phyloP scores from a whole-genome alignment of 305 asterid species.

The Solanum chacoense region DNA sequence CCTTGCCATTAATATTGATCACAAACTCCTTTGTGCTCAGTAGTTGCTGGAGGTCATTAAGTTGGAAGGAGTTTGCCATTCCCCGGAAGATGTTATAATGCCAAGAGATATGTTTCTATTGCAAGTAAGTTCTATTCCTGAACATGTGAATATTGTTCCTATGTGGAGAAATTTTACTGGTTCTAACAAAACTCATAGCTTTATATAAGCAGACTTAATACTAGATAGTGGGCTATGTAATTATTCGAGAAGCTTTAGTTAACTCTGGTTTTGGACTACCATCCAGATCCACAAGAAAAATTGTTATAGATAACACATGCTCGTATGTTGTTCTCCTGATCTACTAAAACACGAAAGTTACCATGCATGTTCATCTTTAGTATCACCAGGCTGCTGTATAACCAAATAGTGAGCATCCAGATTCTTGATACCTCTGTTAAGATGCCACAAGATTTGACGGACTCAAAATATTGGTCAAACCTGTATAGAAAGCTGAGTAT shows the following conservation, averaged over 20 bases:
- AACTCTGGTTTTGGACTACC: background rate
- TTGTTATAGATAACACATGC: background rate
- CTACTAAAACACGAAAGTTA: background rate
- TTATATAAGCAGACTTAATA: background rate
- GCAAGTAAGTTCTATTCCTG: constrained; percentile 41
- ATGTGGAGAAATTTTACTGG: background rate
- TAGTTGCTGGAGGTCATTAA: constrained; percentile 89
- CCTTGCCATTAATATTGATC: background rate
- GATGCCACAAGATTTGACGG: background rate
- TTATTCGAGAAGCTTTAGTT: background rate
- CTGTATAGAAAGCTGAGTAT: background rate
- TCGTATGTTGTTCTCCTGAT: background rate
- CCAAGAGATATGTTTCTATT: constrained; percentile 71
- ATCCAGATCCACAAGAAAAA: background rate
- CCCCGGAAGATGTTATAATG: constrained; percentile 74
- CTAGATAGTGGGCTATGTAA: background rate
- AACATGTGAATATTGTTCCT: background rate
- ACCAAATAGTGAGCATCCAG: background rate
- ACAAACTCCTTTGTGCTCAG: constrained; percentile 7
- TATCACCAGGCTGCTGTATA: background rate
- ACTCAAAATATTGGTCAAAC: background rate
- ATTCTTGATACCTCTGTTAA: background rate
- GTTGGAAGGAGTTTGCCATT: constrained; percentile 64
- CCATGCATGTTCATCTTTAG: background rate
- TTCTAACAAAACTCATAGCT: background rate